These are phyloP conservation scores for Dictyostelium firmibasis DNA, from an alignment of 78 protist species.

Conservation along the genomic window DNA sequence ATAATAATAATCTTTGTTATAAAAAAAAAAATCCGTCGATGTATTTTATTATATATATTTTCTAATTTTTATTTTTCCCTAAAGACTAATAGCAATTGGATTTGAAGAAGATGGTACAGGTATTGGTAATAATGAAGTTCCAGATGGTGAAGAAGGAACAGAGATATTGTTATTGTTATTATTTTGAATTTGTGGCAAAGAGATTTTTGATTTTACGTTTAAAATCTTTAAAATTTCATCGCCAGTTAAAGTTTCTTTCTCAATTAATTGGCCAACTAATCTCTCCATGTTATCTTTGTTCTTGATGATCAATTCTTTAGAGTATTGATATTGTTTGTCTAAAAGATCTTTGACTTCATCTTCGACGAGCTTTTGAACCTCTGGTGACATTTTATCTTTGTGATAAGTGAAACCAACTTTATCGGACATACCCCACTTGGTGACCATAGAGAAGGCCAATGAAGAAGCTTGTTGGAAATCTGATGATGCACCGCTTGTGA, in stretches of 20 bases:
- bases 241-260: conserved; percentile 87
- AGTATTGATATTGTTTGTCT: conserved; percentile 77
- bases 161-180: neutral
- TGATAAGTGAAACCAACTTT: conserved; percentile 71
- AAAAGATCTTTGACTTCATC: conserved; percentile 72
- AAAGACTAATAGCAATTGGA: neutral
- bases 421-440: conserved; percentile 87
- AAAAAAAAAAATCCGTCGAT: neutral
- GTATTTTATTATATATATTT: neutral
- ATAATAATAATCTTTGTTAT: too few species aligned
- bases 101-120: neutral
- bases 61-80: neutral
- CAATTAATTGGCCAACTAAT: conserved; percentile 84
- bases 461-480: conserved; percentile 68
- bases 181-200: neutral
- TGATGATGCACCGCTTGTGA: conserved; percentile 85
- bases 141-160: neutral
- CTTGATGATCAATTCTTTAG: conserved; percentile 43
- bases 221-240: conserved; percentile 76
- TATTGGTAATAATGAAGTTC: neutral
- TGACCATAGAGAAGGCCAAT: conserved; percentile 86
- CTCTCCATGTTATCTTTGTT: conserved; percentile 73
- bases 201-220: neutral
- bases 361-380: conserved; percentile 59
- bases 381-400: conserved; percentile 74